Base-by-base conservation (phyloP, 257 asterid species). In the Sherardia arvensis region DNA sequence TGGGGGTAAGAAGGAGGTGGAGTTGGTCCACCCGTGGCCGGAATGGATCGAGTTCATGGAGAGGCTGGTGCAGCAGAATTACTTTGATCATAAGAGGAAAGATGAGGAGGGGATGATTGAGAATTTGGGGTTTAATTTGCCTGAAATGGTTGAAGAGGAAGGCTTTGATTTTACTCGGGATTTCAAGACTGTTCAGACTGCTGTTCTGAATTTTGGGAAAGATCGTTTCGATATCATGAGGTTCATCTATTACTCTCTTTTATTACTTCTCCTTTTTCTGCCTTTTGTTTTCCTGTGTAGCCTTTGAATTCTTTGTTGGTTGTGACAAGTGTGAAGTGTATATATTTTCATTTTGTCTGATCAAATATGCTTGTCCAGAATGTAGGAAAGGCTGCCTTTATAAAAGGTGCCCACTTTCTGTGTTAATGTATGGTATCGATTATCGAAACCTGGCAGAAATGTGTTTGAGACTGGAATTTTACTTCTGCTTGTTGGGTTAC, bases 41-140 rank as follows among this genome's bases (percentile, higher is more conserved):
- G 98, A 92, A 80, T 88, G 98, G 98, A 68, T 92, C 40, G 95
- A 82, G 80, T 66, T 92, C 69, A 83, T 88, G 95, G 97, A 87
- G 88, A 84, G 95, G 76, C 79, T 92, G 53, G 80, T 92, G 71
- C 85, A 87, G 83, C 98, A 86, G 80, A 92, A 92, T 76, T 92
- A 92, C 77, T 87, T 92, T 78, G 98, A 92, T 74, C 86, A 84
- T 59, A 82, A 55, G 84, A 88, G 97, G 76, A 92, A 79, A 80
- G 98, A 92, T 47, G 98, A 92, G 77, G 95, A 88, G 20, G 83
- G 83, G 1, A 82, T 92, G 97, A 72, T 92, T 74, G 87, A 78
- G 75, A 77, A 79, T 62, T 78, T 85, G 64, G 98, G 96, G 12
- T 73, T 91, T 26, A 82, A 74, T 59, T n/a, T 79, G 20, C 51